Conservation (phyloP, 345 rosid species). For the Gossypium mustelinum region DNA sequence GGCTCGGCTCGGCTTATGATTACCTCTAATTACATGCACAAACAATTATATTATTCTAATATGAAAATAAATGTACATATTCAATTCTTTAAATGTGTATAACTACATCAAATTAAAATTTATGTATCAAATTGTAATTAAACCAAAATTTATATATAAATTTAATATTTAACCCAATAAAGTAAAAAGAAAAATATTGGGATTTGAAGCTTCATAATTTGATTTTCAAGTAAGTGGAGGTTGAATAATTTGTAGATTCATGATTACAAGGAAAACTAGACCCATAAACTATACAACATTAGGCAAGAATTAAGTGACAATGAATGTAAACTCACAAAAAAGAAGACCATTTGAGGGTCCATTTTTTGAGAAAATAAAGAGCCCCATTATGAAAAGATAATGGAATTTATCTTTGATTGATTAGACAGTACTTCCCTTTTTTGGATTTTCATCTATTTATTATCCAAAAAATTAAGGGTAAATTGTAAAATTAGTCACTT, state of each 20-base stretch:
- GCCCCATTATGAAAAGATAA: not conserved
- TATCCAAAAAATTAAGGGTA: not conserved
- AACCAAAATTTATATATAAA: no score
- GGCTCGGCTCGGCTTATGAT: no score
- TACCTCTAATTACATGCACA: no score
- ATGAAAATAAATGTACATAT: no score
- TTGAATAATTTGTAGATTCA: not conserved
- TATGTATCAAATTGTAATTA: no score
- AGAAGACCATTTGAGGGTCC: not conserved
- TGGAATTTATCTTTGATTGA: not conserved
- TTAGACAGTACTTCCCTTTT: not conserved
- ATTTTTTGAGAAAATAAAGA: not conserved
- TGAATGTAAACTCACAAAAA: not conserved
- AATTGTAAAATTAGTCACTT: no score
- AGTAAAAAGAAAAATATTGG: no score
- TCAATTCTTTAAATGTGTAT: no score
- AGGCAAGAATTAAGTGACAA: not conserved
- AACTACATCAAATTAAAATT: no score
- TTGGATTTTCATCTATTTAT: not conserved
- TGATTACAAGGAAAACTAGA: not conserved
- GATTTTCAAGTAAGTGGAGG: not conserved
- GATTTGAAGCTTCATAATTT: no score
- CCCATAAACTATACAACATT: not conserved
- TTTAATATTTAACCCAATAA: no score
- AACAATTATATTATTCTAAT: no score